Percentiles rank a stretch among this genome's conserved stretches.
Evolutionary conservation across 352 stramenopile species (phyloP).

Genomic region (Thalassiosira livingstoniorum): DNA sequence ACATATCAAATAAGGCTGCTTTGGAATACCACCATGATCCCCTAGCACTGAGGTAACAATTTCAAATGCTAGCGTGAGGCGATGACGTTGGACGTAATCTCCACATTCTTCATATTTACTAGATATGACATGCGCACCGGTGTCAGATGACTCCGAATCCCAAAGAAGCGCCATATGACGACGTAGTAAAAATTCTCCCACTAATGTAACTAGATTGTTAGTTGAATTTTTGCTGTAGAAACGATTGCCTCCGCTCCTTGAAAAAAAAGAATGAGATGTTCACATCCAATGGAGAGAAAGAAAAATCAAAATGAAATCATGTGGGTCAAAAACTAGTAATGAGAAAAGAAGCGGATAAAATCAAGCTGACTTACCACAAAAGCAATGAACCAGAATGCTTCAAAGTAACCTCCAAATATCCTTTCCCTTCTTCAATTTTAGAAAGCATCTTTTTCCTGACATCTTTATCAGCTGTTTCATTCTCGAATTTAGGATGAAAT

Average conservation of each 20-base stretch:
- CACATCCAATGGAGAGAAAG: not conserved
- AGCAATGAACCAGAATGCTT: conserved; percentile 84
- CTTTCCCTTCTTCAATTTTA: conserved; percentile 40
- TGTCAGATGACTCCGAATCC: conserved; percentile 9
- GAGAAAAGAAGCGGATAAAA: too few species aligned
- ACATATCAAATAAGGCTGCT: conserved; percentile 68
- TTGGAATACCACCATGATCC: conserved; percentile 78
- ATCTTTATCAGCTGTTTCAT: conserved; percentile 69
- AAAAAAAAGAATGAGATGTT: conserved; percentile 3
- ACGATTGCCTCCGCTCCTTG: conserved; percentile 67
- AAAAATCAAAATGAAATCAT: not conserved
- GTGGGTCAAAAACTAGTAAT: too few species aligned
- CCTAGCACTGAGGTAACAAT: conserved; percentile 76
- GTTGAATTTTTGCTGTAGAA: conserved; percentile 85
- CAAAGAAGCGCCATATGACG: conserved; percentile 71
- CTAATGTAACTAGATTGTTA: conserved; percentile 71
- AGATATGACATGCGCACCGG: not conserved
- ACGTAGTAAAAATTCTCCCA: conserved; percentile 78
- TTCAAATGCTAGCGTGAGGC: conserved; percentile 80
- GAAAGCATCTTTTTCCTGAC: conserved; percentile 71
- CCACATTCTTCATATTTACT: conserved; percentile 70
- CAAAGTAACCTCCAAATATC: conserved; percentile 81
- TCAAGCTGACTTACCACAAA: conserved; percentile 65
- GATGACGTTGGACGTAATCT: conserved; percentile 61
- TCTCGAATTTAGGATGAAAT: conserved; percentile 87